These are phyloP conservation scores for Clavispora vitiphila DNA, from an alignment of 805 yeast genomes.

Conservation along the genomic window DNA sequence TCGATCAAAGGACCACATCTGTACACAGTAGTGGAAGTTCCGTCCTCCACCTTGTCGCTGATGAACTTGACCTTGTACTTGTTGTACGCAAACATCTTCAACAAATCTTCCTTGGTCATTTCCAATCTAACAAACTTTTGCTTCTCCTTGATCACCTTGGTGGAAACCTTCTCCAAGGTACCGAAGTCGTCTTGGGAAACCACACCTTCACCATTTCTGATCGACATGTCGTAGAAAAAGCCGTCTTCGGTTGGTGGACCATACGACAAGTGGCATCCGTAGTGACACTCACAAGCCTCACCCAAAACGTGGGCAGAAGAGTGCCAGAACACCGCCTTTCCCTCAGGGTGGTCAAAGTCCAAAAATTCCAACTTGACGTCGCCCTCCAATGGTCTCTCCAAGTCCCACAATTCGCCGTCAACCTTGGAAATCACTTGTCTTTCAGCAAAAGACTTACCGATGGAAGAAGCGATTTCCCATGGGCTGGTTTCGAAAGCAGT, in stretches of 20 bases:
- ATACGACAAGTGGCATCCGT: slow-evolving; percentile 79
- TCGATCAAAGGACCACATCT: slow-evolving; percentile 97
- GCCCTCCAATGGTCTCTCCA: slow-evolving; percentile 85
- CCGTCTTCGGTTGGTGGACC: slow-evolving; percentile 99
- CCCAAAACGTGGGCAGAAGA: slow-evolving; percentile 97
- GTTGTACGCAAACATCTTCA: slow-evolving; percentile 92
- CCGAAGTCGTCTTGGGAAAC: slow-evolving; percentile 82
- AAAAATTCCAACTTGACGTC: slow-evolving; percentile 69
- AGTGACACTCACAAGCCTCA: slow-evolving; percentile 95
- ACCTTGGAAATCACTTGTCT: slow-evolving; percentile 89
- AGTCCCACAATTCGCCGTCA: slow-evolving; percentile 86
- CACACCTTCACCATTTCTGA: slow-evolving; percentile 61
- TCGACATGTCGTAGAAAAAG: slow-evolving; percentile 93
- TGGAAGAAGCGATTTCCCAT: slow-evolving; percentile 71
- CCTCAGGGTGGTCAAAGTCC: slow-evolving; percentile 92
- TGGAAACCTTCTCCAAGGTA: slow-evolving; percentile 78
- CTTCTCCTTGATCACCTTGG: slow-evolving; percentile 88
- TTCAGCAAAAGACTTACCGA: slow-evolving; percentile 84
- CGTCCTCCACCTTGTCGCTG: slow-evolving; percentile 87
- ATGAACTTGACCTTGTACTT: slow-evolving; percentile 91
- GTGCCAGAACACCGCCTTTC: slow-evolving; percentile 96
- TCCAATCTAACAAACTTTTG: slow-evolving; percentile 93
- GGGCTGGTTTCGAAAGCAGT: slow-evolving; percentile 89
- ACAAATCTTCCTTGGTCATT: slow-evolving; percentile 83
- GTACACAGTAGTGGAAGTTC: slow-evolving; percentile 92